These are phyloP conservation scores for Austroboletus festivus DNA, from an alignment of 768 basidiomycete species.

Conservation along the genomic window DNA sequence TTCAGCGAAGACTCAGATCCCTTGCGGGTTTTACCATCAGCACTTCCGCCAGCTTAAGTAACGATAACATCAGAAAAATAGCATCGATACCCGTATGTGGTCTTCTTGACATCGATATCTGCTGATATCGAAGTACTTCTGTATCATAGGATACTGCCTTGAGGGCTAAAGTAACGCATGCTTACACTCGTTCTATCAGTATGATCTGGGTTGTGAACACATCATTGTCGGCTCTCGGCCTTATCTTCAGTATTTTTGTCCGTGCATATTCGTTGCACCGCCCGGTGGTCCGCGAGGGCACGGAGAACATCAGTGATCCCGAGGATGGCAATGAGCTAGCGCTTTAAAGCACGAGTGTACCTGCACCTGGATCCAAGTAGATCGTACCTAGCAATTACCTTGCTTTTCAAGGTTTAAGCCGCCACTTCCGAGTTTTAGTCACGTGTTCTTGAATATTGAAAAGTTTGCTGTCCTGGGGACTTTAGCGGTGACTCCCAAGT, in stretches of 20 bases:
- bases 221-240: slow-evolving; percentile 28
- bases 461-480: too few relatives aligned
- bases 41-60: slow-evolving; percentile 44
- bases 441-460: too few relatives aligned
- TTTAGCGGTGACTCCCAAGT: too few relatives aligned
- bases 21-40: slow-evolving; percentile 30
- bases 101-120: background rate
- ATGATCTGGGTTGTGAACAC: slow-evolving; percentile 40
- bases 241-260: slow-evolving; percentile 34
- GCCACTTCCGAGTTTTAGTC: too few relatives aligned
- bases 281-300: slow-evolving; percentile 12
- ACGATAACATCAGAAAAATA: slow-evolving; percentile 44
- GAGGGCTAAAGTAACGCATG: slow-evolving; percentile 33
- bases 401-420: too few relatives aligned
- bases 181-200: slow-evolving; percentile 35
- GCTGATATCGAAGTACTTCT: slow-evolving; percentile 2
- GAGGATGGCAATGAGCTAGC: slow-evolving; percentile 29
- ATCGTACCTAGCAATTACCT: too few relatives aligned
- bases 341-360: too few relatives aligned
- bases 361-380: too few relatives aligned
- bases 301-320: slow-evolving; percentile 23
- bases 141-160: slow-evolving; percentile 28
- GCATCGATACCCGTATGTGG: slow-evolving; percentile 29
- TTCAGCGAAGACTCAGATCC: slow-evolving; percentile 13
- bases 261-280: slow-evolving; percentile 37